A percentile compares a stretch with the other conserved stretches of the same genome.
Evolutionary conservation across 192 early-diverging fungal species (phyloP).

Genomic region (Neocallimastix lanati): DNA sequence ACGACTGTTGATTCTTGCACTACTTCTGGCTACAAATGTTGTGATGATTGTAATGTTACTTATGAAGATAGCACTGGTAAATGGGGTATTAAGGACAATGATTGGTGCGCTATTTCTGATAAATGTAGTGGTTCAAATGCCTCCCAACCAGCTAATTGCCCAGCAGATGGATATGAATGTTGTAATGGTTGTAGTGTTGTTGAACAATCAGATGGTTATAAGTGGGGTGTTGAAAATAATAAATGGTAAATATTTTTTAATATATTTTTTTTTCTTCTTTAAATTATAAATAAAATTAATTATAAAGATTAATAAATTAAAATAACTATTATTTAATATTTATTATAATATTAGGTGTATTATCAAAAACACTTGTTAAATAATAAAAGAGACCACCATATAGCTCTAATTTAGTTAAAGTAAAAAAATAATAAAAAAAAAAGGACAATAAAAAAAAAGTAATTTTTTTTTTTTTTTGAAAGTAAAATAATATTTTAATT

Average conservation of each 20-base stretch:
- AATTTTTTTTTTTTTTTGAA: too few species aligned
- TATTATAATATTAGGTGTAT: not conserved
- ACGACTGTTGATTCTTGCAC: not conserved
- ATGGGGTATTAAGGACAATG: not conserved
- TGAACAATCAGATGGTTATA: not conserved
- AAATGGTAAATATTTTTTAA: not conserved
- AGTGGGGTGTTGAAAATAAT: not conserved
- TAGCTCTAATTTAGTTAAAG: too few species aligned
- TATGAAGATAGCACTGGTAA: not conserved
- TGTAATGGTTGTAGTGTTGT: not conserved
- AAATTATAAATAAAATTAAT: too few species aligned
- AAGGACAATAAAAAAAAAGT: too few species aligned
- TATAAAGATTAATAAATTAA: too few species aligned
- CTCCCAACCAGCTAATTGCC: not conserved
- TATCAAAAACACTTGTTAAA: not conserved
- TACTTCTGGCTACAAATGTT: not conserved
- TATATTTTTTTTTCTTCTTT: too few species aligned
- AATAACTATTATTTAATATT: too few species aligned
- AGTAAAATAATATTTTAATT: too few species aligned
- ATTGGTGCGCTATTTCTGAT: not conserved
- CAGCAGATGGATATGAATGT: not conserved
- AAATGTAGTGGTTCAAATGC: not conserved
- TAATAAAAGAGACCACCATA: too few species aligned
- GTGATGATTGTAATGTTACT: not conserved
- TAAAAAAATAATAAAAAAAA: too few species aligned